Evolutionary conservation across 208 protist species (phyloP), one percentile per base, ranked within the genome.

Genomic region (Crithidia thermophila): DNA sequence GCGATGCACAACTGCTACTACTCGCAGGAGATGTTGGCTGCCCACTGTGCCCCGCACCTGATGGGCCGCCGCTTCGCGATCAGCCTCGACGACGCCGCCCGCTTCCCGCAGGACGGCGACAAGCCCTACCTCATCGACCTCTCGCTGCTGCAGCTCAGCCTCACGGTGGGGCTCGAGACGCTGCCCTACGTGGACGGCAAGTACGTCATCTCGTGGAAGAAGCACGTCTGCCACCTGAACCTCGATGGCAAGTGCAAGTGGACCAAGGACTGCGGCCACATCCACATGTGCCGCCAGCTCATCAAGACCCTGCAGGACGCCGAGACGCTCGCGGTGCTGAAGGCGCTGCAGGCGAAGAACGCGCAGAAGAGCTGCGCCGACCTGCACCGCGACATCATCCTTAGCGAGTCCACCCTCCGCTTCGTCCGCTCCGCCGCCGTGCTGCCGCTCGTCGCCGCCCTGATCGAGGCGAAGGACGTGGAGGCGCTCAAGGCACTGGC

Each of bases 221-320:
- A 73, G 33, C 77, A 79, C 34, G 74, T 81, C 21, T 87, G 81
- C 49, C 67, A 67, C 27, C 70, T 84, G 21, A 73, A 81, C 74
- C 46, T 78, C 4, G 74, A 87, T 20, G 77, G 81, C 0, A 50
- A 47, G 25, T 87, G 81, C 77, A 87, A 87, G 59, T 87, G 81
- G 81, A 87, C 81, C 16, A 87, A 87, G 56, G 81, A 87, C 65
- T 87, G 81, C 63, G 77, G 71, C 10, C 73, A 83, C 63, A 75
- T 87, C 23, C 81, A 87, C 65, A 45, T 87, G n/a, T 87, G 81
- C 64, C 76, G 70, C 13, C 49, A 72, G 36, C 71, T 81, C 7
- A 47, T 64, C 31, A 56, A 53, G 33, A 53, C 79, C 7, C 55
- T 87, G 25, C 61, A 77, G 66, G 58, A 66, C 13, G 51, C 62